Conservation (phyloP, 2,329 filamentous ascomycete genomes). For the Ceratocystis destructans region DNA sequence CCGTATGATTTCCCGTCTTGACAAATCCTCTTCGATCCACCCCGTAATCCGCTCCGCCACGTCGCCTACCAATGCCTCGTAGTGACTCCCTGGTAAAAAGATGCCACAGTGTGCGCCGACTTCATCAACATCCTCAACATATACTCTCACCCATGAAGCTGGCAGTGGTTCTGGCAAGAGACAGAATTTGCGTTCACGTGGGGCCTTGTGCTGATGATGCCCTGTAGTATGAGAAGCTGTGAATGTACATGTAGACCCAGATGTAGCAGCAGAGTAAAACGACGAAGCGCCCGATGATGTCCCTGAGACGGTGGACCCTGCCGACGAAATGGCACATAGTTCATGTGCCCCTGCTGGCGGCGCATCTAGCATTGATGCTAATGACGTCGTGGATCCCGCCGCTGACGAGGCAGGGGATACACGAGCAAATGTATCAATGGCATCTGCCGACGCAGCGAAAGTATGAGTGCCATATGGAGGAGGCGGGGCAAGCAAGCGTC, state of each 20-base stretch:
- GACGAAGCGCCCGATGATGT: not conserved
- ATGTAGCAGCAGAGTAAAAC: not conserved
- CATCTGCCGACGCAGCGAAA: not conserved
- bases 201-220: constrained; percentile 23
- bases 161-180: constrained; percentile 46
- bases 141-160: constrained; percentile 60
- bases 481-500: not conserved
- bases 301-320: not conserved
- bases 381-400: not conserved
- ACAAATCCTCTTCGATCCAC: constrained; percentile 55
- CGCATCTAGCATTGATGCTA: not conserved
- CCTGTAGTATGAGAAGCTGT: not conserved
- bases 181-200: constrained; percentile 64
- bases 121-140: constrained; percentile 74
- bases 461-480: not conserved
- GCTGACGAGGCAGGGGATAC: not conserved
- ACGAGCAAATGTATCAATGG: not conserved
- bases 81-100: constrained; percentile 60
- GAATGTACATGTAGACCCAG: constrained; percentile 17
- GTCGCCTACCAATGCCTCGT: constrained; percentile 64
- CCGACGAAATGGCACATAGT: not conserved
- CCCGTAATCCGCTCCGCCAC: constrained; percentile 50
- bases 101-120: constrained; percentile 73
- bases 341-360: not conserved
- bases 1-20: constrained; percentile 27